Base-by-base conservation (phyloP, 2,329 filamentous ascomycete genomes). In the Aspergillus neotritici region DNA sequence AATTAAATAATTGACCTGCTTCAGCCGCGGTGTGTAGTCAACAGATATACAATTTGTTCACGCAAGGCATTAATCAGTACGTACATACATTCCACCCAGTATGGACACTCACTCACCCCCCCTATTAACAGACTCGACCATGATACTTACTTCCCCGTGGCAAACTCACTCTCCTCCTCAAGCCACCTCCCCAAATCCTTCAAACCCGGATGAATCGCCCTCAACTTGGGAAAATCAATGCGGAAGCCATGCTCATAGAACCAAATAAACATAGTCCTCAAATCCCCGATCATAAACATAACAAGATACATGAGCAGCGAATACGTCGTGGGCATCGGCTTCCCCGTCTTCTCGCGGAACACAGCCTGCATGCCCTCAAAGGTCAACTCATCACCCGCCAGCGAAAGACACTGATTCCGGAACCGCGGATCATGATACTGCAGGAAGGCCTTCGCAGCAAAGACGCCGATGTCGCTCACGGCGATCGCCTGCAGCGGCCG, bases 361-460 rank as follows among this genome's bases (percentile, higher is more conserved):
- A 68, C 65, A 15, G 61, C 58, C 25, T 59, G 65, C 43, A 75
- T 67, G 46, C 76, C 62, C 0, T 65, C 63, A 42, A 71, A 71
- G 0, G 69, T 73, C 29, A 79, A 54, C 37, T 76, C 72, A 49
- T 77, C 76, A 2, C 76, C 76, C 0, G 76, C 77, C 14, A 80
- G 55, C 4, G 71, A 70, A 31, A 54, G 17, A 6, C 31, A 44
- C 29, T 45, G 43, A 9, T 43, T 43, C 29, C 67, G 66, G 58
- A 69, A 79, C 32, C 21, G 21, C 21, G 21, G 21, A 25, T 67
- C 56, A 1, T 70, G 57, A 2, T 71, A 65, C 2, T 73, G 58
- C 4, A 68, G 44, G 44, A 79, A 76, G 0, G 74, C 74, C 35
- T 68, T 59, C 0, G 74, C 74, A 2, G 65, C 76, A 40, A 79